Evolutionary conservation across 2,329 filamentous ascomycete species (phyloP), one percentile per base, ranked within the genome.

Genomic region (Corynespora cassiicola): DNA sequence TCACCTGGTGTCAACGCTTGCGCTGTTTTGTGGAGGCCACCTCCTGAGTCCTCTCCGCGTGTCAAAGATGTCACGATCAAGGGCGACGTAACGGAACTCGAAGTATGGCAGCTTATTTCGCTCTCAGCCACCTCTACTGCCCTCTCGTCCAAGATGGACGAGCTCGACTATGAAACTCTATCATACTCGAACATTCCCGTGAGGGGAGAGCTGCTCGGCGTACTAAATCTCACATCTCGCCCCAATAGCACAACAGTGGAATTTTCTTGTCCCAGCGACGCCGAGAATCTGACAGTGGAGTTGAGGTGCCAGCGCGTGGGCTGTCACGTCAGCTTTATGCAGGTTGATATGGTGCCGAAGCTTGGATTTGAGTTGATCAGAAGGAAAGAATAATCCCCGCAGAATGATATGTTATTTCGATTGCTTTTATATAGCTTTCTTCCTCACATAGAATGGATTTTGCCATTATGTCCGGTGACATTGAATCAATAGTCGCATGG

Each of bases 321-420:
- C n/a, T 36, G 33, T 36, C 33, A 42, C 21, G 21, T 41, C 20
- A 34, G 32, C 33, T 40, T 33, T 30, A 40, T 33, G 42, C 42
- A 40, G 22, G 22, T 45, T 34, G 36, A 45, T 15, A 40, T 45
- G 36, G 36, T 9, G 24, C 42, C 37, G 26, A 33, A 20, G 3
- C 26, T 41, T 31, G 32, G 37, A 21, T 42, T 38, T 32, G 16
- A 35, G 34, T 38, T 45, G 37, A 17, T 38, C 29, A 41, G 42
- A 21, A 41, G 24, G 26, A 39, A 11, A 17, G 20, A 31, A 20
- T 41, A 17, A 41, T 16, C 24, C 10, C n/a, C n/a, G n/a, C n/a
- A n/a, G n/a, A n/a, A 19, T 10, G 32, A 10, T 9, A 25, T 8
- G 21, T 21, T 26, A 16, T 21, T n/a, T 26, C 16, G 25, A 16